A percentile compares a stretch with the other conserved stretches of the same genome.
Evolutionary conservation across 371 early-diverging fungal genomes (phyloP).

Genomic region (Gilbertella persicaria): DNA sequence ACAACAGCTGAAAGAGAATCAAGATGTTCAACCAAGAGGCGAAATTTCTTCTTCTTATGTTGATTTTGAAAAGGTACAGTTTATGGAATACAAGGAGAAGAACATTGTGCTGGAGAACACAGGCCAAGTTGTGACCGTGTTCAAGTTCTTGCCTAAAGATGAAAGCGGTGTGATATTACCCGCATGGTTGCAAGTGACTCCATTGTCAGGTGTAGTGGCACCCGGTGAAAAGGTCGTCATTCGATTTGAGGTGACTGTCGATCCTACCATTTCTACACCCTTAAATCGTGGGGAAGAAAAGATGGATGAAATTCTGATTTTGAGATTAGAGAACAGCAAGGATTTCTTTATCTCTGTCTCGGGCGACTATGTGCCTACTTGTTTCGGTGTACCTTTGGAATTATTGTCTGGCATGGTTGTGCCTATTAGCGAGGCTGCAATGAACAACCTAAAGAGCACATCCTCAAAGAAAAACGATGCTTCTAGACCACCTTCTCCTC

Average conservation of each 20-base stretch:
- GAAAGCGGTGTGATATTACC: slow-evolving; percentile 54
- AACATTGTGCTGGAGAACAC: slow-evolving; percentile 70
- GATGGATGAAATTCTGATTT: slow-evolving; percentile 78
- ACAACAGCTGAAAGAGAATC: slow-evolving; percentile 74
- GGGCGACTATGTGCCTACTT: slow-evolving; percentile 72
- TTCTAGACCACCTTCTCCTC: background rate
- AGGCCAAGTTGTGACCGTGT: slow-evolving; percentile 74
- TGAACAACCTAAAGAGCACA: slow-evolving; percentile 1
- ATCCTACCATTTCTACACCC: slow-evolving; percentile 58
- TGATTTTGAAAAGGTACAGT: slow-evolving; percentile 82
- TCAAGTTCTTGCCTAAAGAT: slow-evolving; percentile 68
- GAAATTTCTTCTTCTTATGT: slow-evolving; percentile 61
- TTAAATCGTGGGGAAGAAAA: slow-evolving; percentile 69
- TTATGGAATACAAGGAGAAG: slow-evolving; percentile 58
- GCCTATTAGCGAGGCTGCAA: slow-evolving; percentile 48
- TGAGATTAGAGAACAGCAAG: slow-evolving; percentile 79
- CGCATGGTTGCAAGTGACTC: slow-evolving; percentile 72
- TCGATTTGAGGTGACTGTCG: slow-evolving; percentile 70
- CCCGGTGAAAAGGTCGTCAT: slow-evolving; percentile 71
- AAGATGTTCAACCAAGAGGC: slow-evolving; percentile 83
- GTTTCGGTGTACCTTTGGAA: slow-evolving; percentile 74
- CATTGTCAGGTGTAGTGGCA: slow-evolving; percentile 64
- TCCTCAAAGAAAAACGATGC: background rate
- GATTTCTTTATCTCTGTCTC: slow-evolving; percentile 81
- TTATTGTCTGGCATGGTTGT: slow-evolving; percentile 58